Evolutionary conservation across 768 basidiomycete species (phyloP).

Genomic region (Suillus alpinus): DNA sequence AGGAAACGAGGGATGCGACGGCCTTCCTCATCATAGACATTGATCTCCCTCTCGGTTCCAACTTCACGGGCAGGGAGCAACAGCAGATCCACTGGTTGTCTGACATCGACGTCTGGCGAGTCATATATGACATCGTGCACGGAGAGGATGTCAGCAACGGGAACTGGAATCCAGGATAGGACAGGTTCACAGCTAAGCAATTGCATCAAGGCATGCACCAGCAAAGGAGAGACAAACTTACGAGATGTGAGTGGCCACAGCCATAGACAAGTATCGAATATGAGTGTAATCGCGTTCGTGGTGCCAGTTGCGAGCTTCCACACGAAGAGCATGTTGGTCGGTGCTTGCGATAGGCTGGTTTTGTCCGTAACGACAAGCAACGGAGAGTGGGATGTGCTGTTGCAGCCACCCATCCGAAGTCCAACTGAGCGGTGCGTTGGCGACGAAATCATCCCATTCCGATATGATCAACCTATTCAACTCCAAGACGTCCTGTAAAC

Average conservation of each 20-base stretch:
- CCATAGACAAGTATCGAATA: background rate
- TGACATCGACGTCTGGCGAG: too few species aligned
- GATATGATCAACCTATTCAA: background rate
- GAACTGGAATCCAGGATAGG: too few species aligned
- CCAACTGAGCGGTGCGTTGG: background rate
- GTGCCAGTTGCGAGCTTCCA: background rate
- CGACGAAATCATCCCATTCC: background rate
- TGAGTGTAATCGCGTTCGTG: background rate
- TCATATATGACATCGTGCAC: too few species aligned
- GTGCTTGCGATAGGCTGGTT: background rate
- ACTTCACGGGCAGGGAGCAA: too few species aligned
- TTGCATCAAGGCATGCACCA: too few species aligned
- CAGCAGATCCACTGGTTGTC: too few species aligned
- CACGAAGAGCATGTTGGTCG: background rate
- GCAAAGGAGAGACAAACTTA: background rate
- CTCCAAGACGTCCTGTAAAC: background rate
- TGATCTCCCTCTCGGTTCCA: too few species aligned
- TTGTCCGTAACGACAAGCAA: background rate
- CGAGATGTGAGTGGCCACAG: background rate
- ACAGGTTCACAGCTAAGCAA: too few species aligned
- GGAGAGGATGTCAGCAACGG: too few species aligned
- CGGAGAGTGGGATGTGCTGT: background rate
- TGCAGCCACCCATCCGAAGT: background rate
- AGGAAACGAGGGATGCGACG: too few species aligned
- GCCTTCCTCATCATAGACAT: too few species aligned